Evolutionary conservation across 208 protist genomes (phyloP), one percentile per base, ranked within the genome.

Genomic region (Borovskyia barvae): DNA sequence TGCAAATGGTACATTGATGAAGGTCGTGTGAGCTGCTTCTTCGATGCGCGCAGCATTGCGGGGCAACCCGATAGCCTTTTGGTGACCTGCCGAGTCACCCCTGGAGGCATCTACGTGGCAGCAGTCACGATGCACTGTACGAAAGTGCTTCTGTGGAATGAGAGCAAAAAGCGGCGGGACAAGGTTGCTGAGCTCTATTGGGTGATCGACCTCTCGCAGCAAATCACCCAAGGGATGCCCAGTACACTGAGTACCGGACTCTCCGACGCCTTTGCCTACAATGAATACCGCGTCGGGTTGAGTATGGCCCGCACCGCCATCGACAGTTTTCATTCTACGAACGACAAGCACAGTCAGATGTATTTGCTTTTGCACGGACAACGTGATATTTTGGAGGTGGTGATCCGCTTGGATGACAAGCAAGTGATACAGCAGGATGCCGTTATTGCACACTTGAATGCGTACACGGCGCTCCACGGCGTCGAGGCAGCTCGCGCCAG

Each of bases 1-100:
- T 81, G 72, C 61, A 90, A 91, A 65, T 93, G 82, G 87, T 84
- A 85, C 68, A 35, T 93, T 20, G 87, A 82, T n/a, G 83, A 90
- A 39, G 78, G 60, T 33, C 68, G 76, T 17, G 40, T 91, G 40
- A 86, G 72, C 65, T 75, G 68, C 65, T 91, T 87, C 74, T 93
- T 89, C 48, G 70, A 82, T 52, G 53, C 77, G 3, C 49, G 47
- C 41, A 53, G 48, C 28, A 46, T 82, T 5, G 33, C 36, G 2
- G 58, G 61, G 22, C 28, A 53, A 28, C 35, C 70, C 15, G 69
- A 76, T 39, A 26, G 47, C n/a, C 57, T 48, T 8, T 55, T 89
- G 20, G 72, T 71, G 26, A 60, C 59, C 17, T 87, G 83, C 57
- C 55, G 68, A 12, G 63, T 85, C 12, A 91, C 82, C 0, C 87